A percentile compares a stretch with the other conserved stretches of the same genome.
Conservation (phyloP, 805 yeast genomes). For the Nakazawaea holstii region DNA sequence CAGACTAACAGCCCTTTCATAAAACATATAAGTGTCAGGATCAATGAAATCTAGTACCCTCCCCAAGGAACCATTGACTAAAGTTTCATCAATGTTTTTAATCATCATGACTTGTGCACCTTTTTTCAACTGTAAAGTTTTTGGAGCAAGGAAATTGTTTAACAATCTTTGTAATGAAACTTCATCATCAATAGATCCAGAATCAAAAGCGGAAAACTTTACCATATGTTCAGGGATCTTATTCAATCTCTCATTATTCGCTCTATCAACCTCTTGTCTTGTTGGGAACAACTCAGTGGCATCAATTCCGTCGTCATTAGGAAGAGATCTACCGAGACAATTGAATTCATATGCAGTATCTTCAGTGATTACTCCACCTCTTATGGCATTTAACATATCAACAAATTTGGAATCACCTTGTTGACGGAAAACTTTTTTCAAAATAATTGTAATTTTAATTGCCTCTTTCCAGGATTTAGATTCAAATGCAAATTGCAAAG, state of each 20-base stretch:
- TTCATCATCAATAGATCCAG: slow-evolving; percentile 39
- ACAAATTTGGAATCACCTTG: slow-evolving; percentile 66
- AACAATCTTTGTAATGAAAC: slow-evolving; percentile 39
- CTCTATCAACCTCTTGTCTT: slow-evolving; percentile 62
- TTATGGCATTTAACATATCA: slow-evolving; percentile 69
- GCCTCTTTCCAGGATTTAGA: slow-evolving; percentile 55
- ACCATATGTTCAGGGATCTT: slow-evolving; percentile 38
- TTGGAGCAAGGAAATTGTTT: slow-evolving; percentile 59
- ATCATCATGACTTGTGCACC: slow-evolving; percentile 84
- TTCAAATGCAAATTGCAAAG: slow-evolving; percentile 56
- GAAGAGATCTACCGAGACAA: slow-evolving; percentile 45
- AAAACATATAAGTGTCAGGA: slow-evolving; percentile 41
- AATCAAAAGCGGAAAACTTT: slow-evolving; percentile 47
- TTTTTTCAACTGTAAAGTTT: slow-evolving; percentile 47
- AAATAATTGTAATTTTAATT: slow-evolving; percentile 50
- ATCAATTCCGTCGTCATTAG: slow-evolving; percentile 49
- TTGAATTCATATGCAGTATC: slow-evolving; percentile 45
- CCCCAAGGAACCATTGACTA: slow-evolving; percentile 78
- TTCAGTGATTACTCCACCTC: slow-evolving; percentile 53
- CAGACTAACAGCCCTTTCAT: slow-evolving; percentile 19
- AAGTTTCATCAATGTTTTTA: slow-evolving; percentile 63
- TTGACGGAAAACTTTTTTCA: slow-evolving; percentile 70
- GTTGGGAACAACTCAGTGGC: slow-evolving; percentile 78
- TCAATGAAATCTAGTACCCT: slow-evolving; percentile 45
- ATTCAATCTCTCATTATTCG: slow-evolving; percentile 48